phyloP scores from a whole-genome alignment of 441 rosid genomes.

The Sinapis alba region DNA sequence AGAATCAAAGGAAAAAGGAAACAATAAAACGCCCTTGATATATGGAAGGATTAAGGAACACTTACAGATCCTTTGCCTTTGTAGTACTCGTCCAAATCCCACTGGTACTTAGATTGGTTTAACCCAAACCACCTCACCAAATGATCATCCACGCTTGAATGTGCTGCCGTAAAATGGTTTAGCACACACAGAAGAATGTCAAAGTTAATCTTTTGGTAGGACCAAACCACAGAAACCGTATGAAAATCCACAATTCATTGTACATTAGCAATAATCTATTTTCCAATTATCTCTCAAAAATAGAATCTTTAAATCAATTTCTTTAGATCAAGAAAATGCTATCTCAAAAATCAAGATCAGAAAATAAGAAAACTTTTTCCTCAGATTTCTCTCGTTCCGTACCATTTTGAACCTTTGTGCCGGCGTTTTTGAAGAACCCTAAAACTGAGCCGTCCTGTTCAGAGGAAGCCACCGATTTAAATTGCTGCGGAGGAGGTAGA shows the following conservation, averaged over 20 bases:
- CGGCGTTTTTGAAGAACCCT: conserved; percentile 78
- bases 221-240: not conserved
- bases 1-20: not conserved
- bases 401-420: conserved; percentile 80
- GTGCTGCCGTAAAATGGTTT: conserved; percentile 50
- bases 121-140: conserved; percentile 98
- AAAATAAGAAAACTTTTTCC: conserved; percentile 2
- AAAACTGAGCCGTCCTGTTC: conserved; percentile 48
- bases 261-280: conserved; percentile 8
- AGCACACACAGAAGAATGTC: conserved; percentile 5
- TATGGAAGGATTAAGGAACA: conserved; percentile 11
- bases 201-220: not conserved
- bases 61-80: conserved; percentile 74
- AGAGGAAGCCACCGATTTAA: conserved; percentile 47
- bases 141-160: conserved; percentile 94
- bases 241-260: not conserved
- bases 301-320: conserved; percentile 22
- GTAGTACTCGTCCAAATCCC: conserved; percentile 63
- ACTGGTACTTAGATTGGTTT: conserved; percentile 91
- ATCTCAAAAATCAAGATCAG: conserved; percentile 29
- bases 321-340: not conserved
- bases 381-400: conserved; percentile 14
- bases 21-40: not conserved
- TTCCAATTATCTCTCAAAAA: not conserved
- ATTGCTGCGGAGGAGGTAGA: conserved; percentile 77